Conservation (phyloP, 2,329 filamentous ascomycete genomes). For the Verruconis gallopava region DNA sequence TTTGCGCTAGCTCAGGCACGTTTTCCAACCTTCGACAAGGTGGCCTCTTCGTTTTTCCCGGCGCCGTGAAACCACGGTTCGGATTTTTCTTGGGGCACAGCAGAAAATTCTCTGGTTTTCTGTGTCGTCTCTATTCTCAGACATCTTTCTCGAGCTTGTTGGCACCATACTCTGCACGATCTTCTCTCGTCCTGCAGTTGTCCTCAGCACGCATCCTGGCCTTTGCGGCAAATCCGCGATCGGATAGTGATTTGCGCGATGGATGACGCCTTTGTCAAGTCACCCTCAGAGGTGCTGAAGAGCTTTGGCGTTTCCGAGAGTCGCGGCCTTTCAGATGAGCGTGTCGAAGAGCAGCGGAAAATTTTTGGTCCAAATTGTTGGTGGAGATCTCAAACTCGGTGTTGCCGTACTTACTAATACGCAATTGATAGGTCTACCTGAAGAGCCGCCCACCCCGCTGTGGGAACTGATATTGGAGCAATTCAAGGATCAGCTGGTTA, state of each 20-base stretch:
- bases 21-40: not conserved
- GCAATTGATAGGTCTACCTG: slow-evolving; percentile 46
- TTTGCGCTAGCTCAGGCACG: no score
- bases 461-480: slow-evolving; percentile 97
- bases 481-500: slow-evolving; percentile 96
- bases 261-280: slow-evolving; percentile 41
- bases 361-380: slow-evolving; percentile 44
- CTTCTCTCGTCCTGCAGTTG: no score
- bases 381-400: slow-evolving; percentile 12
- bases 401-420: slow-evolving; percentile 5
- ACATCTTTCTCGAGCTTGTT: no score
- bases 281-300: slow-evolving; percentile 36
- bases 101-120: no score
- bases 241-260: no score
- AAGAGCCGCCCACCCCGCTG: slow-evolving; percentile 88
- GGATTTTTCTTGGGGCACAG: not conserved
- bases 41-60: not conserved
- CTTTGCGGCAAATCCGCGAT: no score
- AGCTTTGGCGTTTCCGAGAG: slow-evolving; percentile 40
- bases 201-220: no score
- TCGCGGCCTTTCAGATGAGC: slow-evolving; percentile 36
- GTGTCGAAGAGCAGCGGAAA: slow-evolving; percentile 32
- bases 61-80: not conserved
- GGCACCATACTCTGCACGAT: no score
- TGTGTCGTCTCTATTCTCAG: no score